Evolutionary conservation across 2,329 filamentous ascomycete species (phyloP).

Genomic region (Monilinia fructigena): DNA sequence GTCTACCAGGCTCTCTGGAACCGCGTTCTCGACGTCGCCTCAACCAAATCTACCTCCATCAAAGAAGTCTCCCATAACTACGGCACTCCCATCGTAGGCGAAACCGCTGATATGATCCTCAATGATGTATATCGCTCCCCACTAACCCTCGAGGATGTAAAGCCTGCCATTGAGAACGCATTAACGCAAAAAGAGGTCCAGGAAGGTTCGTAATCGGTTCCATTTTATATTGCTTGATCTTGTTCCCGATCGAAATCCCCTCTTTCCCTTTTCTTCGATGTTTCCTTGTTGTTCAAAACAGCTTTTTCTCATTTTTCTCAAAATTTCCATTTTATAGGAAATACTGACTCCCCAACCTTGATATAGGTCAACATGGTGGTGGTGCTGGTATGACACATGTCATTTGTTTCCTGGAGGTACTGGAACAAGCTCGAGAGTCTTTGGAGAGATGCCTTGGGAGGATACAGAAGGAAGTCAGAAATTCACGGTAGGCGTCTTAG

Average conservation of each 20-base stretch:
- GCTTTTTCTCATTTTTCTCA: no score
- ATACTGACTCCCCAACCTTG: no score
- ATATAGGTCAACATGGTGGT: slow-evolving; percentile 53
- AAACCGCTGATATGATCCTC: slow-evolving; percentile 63
- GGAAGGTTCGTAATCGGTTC: slow-evolving; percentile 47
- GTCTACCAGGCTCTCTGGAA: slow-evolving; percentile 39
- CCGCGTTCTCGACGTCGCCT: slow-evolving; percentile 29
- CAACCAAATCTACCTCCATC: slow-evolving; percentile 25
- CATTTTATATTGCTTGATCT: no score
- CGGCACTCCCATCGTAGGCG: slow-evolving; percentile 53
- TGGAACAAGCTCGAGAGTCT: slow-evolving; percentile 57
- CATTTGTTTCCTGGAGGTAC: slow-evolving; percentile 68
- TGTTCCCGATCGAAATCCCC: no score
- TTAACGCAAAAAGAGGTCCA: slow-evolving; percentile 49
- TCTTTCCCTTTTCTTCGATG: no score
- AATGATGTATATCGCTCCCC: slow-evolving; percentile 57
- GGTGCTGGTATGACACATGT: slow-evolving; percentile 68
- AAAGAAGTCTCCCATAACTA: slow-evolving; percentile 37
- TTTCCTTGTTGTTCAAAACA: no score
- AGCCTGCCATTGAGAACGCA: slow-evolving; percentile 53
- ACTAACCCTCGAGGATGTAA: slow-evolving; percentile 54
- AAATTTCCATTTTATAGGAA: no score
- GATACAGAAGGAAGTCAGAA: slow-evolving; percentile 37
- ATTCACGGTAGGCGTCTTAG: slow-evolving; percentile 61
- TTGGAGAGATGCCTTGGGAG: slow-evolving; percentile 44